Evolutionary conservation across 768 basidiomycete species (phyloP).

Genomic region (Suillus americanus): DNA sequence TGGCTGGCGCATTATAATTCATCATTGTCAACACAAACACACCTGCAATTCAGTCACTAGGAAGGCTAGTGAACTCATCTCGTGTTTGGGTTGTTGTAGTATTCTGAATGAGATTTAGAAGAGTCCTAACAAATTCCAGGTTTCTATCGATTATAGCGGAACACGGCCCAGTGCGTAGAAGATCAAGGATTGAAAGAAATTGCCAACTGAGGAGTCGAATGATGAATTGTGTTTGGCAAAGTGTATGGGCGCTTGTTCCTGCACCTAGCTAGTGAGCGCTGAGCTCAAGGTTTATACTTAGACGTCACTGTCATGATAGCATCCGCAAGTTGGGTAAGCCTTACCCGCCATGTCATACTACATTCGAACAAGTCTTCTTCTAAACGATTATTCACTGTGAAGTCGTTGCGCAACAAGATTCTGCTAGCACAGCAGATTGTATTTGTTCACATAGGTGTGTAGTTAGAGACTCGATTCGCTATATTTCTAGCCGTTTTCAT

Average conservation of each 20-base stretch:
- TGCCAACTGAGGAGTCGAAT: neutral
- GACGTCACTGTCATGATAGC: too few species aligned
- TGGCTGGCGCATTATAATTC: slow-evolving; percentile 10
- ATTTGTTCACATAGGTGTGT: too few species aligned
- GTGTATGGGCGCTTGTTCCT: neutral
- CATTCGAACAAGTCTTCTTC: too few species aligned
- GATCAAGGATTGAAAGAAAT: neutral
- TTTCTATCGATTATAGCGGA: neutral
- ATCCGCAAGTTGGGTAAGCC: too few species aligned
- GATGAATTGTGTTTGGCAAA: neutral
- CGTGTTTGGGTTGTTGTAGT: neutral
- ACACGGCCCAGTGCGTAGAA: neutral
- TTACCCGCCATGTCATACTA: too few species aligned
- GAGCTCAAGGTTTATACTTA: too few species aligned
- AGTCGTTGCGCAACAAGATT: neutral
- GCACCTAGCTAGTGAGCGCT: too few species aligned
- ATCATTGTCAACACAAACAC: slow-evolving; percentile 23
- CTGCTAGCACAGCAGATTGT: neutral
- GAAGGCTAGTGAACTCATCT: slow-evolving; percentile 69
- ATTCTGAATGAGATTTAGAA: neutral
- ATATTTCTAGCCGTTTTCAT: neutral
- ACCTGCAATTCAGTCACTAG: slow-evolving; percentile 77
- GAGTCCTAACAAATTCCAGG: neutral
- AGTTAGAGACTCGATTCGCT: neutral
- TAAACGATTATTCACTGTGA: too few species aligned